These are phyloP conservation scores for Claviceps africana DNA, from an alignment of 2,329 filamentous ascomycete species.

Conservation along the genomic window DNA sequence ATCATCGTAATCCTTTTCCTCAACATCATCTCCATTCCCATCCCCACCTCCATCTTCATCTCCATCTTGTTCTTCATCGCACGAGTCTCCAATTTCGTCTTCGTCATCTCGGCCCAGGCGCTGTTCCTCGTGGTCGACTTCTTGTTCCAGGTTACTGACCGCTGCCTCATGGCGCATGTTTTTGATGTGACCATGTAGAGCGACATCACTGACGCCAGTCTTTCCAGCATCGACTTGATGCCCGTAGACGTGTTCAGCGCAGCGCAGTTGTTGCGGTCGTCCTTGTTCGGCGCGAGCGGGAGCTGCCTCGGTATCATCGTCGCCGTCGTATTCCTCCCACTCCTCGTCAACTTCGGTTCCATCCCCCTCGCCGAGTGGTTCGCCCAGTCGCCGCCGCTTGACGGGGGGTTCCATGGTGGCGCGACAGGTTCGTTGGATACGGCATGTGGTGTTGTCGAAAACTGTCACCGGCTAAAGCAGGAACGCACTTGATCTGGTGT, in stretches of 20 bases:
- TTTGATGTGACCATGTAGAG: slow-evolving; percentile 75
- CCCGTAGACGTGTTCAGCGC: slow-evolving; percentile 34
- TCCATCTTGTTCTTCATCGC: slow-evolving; percentile 14
- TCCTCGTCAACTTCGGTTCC: neutral
- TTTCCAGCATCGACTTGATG: slow-evolving; percentile 47
- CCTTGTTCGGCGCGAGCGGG: slow-evolving; percentile 29
- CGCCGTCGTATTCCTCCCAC: slow-evolving; percentile 14
- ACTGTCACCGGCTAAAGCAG: neutral
- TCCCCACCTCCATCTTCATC: slow-evolving; percentile 11
- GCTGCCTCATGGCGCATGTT: slow-evolving; percentile 44
- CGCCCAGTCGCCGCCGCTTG: slow-evolving; percentile 47
- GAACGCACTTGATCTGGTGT: neutral
- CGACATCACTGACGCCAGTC: slow-evolving; percentile 55
- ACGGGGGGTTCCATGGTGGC: slow-evolving; percentile 39
- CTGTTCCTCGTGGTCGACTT: neutral
- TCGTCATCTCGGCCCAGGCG: slow-evolving; percentile 5
- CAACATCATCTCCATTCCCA: slow-evolving; percentile 14
- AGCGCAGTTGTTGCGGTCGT: slow-evolving; percentile 20
- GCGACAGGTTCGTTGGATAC: neutral
- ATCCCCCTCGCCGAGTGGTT: slow-evolving; percentile 18
- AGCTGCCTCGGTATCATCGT: slow-evolving; percentile 34
- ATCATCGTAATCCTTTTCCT: slow-evolving; percentile 16
- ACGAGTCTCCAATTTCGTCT: slow-evolving; percentile 14
- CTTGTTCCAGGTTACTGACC: slow-evolving; percentile 16
- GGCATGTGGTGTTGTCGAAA: slow-evolving; percentile 4